Evolutionary conservation across 805 yeast species (phyloP).

Genomic region (Candida insectalens): DNA sequence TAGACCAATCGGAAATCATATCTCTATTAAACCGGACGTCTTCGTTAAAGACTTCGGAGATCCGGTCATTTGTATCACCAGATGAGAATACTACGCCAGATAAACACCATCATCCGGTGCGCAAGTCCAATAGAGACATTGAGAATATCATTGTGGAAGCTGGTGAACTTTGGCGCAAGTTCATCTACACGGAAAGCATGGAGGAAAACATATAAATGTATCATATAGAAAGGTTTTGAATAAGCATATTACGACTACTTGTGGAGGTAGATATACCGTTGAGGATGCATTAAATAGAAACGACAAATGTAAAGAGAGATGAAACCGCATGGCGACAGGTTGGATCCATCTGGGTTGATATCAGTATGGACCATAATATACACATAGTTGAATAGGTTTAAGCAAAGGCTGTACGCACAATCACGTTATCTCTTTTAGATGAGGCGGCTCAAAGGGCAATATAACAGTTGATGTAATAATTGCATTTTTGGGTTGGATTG

Average conservation of each 20-base stretch:
- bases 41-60: constrained; percentile 26
- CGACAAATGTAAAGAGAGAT: neutral
- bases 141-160: constrained; percentile 69
- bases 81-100: constrained; percentile 2
- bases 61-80: constrained; percentile 18
- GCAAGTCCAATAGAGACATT: constrained; percentile 38
- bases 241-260: neutral
- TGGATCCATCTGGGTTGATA: neutral
- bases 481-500: no score
- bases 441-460: no score
- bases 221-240: neutral
- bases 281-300: constrained; percentile 1
- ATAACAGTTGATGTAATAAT: no score
- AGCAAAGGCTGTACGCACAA: neutral
- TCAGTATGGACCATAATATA: neutral
- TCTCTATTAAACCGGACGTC: constrained; percentile 60
- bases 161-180: constrained; percentile 82
- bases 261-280: neutral
- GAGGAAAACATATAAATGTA: constrained; percentile 22
- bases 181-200: constrained; percentile 56
- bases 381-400: constrained; percentile 2
- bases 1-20: constrained; percentile 83
- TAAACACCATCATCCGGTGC: constrained; percentile 4
- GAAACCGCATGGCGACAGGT: neutral
- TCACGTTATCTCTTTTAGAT: no score